A percentile compares a stretch with the other conserved stretches of the same genome.
Evolutionary conservation across 768 basidiomycete genomes (phyloP).

Genomic region (Tricholoma flavovirens): DNA sequence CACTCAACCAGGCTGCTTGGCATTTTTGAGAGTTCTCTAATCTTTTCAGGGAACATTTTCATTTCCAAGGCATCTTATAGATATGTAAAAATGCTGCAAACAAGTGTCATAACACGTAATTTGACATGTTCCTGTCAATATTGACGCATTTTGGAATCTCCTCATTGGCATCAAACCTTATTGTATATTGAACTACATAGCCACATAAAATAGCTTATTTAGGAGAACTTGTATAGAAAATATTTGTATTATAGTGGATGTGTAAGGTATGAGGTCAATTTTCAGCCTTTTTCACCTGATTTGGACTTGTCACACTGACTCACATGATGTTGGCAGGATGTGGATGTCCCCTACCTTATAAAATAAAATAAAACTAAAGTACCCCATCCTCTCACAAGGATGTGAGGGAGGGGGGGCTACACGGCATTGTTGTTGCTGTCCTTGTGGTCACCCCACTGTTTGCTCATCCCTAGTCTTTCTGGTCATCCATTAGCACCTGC

Average conservation of each 20-base stretch:
- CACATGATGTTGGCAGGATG: not conserved
- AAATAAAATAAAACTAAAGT: no score
- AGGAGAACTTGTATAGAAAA: not conserved
- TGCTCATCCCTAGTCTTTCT: no score
- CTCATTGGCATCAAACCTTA: not conserved
- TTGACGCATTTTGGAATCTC: not conserved
- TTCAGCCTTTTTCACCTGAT: not conserved
- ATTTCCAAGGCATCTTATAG: not conserved
- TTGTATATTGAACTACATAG: not conserved
- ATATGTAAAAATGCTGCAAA: no score
- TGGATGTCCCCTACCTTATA: no score
- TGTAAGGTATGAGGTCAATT: not conserved
- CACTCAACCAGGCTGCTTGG: not conserved
- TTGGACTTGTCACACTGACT: not conserved
- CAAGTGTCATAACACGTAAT: no score
- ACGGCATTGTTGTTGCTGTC: no score
- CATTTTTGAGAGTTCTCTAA: not conserved
- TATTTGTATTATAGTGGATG: not conserved
- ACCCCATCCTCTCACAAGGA: no score
- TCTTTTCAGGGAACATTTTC: not conserved
- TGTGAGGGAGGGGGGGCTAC: no score
- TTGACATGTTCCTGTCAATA: not conserved
- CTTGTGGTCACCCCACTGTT: no score
- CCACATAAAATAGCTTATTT: not conserved
- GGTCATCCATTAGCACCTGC: no score